These are phyloP conservation scores for Lophiotrema nucula DNA, from an alignment of 495 filamentous ascomycete species.

Conservation along the genomic window DNA sequence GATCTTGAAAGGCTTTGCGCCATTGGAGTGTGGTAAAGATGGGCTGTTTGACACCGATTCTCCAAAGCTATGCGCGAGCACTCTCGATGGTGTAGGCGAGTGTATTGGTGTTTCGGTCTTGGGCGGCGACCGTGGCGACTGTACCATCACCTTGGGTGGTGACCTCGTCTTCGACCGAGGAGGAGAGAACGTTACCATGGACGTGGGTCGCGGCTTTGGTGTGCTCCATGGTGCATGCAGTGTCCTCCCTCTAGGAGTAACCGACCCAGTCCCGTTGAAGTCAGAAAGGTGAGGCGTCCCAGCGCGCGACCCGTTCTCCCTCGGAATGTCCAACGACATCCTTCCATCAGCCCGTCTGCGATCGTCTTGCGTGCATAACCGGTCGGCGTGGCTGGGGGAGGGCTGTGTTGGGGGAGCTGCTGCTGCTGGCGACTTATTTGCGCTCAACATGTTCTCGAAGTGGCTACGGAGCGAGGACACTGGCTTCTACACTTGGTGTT, in stretches of 20 bases:
- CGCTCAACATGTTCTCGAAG: conserved; percentile 78
- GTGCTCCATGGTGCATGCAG: conserved; percentile 33
- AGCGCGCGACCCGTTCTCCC: conserved; percentile 19
- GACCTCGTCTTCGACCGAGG: conserved; percentile 64
- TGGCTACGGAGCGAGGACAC: conserved; percentile 90
- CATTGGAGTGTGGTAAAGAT: conserved; percentile 50
- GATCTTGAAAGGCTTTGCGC: conserved; percentile 52
- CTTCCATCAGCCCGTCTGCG: conserved; percentile 26
- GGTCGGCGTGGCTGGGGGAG: conserved; percentile 12
- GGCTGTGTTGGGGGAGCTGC: conserved; percentile 12
- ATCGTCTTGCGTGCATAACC: conserved; percentile 18
- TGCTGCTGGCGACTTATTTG: conserved; percentile 22
- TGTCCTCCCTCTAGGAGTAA: conserved; percentile 25
- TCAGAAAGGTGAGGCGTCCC: conserved; percentile 14
- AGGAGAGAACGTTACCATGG: conserved; percentile 57
- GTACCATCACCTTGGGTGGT: conserved; percentile 67
- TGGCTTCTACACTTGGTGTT: conserved; percentile 49
- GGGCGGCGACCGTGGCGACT: conserved; percentile 74
- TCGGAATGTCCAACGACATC: conserved; percentile 36
- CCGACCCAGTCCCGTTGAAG: conserved; percentile 13
- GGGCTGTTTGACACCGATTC: conserved; percentile 43
- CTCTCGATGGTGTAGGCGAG: conserved; percentile 42
- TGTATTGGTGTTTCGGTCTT: conserved; percentile 42
- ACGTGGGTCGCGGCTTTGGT: conserved; percentile 41
- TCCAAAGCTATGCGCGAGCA: too few relatives aligned